Conservation (phyloP, 805 yeast species). For the Nakazawaea molendinolei region DNA sequence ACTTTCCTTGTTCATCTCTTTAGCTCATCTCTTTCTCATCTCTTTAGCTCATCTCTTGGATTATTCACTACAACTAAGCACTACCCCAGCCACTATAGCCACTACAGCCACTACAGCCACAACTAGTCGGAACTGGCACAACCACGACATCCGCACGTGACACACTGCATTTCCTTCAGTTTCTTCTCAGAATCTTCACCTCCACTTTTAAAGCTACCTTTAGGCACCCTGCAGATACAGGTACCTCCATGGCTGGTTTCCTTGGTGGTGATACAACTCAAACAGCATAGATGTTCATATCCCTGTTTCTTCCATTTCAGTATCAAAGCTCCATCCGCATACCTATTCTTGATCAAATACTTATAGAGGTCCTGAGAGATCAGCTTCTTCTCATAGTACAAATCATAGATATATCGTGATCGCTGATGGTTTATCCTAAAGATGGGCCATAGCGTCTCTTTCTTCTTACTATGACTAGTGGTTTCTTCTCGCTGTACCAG, state of each 20-base stretch:
- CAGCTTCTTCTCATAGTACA: conserved; percentile 63
- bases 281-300: conserved; percentile 79
- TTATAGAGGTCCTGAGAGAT: conserved; percentile 64
- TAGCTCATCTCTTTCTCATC: no score
- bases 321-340: conserved; percentile 62
- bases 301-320: conserved; percentile 64
- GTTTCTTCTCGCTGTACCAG: conserved; percentile 35
- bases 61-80: no score
- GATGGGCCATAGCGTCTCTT: conserved; percentile 64
- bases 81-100: no score
- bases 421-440: conserved; percentile 66
- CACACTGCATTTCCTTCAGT: conserved; percentile 45
- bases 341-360: conserved; percentile 62
- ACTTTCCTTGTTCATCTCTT: no score
- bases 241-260: conserved; percentile 62
- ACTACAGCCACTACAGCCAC: no score
- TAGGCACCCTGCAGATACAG: conserved; percentile 85
- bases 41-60: no score
- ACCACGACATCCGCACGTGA: conserved; percentile 82
- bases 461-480: conserved; percentile 31
- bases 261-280: conserved; percentile 60
- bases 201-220: conserved; percentile 36
- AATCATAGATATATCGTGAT: conserved; percentile 66
- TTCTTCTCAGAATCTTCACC: conserved; percentile 20
- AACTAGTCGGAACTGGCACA: conserved; percentile 66